phyloP scores from a whole-genome alignment of 106 monocot species.

The Xerophyta viscosa region DNA sequence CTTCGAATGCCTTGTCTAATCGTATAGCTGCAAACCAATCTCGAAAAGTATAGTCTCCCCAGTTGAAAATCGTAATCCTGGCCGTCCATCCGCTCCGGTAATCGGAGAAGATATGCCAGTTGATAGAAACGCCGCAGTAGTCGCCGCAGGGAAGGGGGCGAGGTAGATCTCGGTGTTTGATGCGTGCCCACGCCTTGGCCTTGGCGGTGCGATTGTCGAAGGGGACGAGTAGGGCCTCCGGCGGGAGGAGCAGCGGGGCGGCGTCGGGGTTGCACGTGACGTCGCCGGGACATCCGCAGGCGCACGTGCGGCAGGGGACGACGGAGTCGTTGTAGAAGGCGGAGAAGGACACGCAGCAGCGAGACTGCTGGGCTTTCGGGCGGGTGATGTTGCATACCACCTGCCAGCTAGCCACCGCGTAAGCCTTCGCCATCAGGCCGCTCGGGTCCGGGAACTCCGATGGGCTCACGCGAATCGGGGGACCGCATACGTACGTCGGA shows the following conservation, averaged over 20 bases:
- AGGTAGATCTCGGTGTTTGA: conserved; percentile 42
- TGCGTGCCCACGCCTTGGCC: conserved; percentile 61
- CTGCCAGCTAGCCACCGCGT: conserved; percentile 88
- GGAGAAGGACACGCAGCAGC: conserved; percentile 96
- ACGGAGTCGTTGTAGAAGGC: conserved; percentile 91
- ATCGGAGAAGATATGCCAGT: conserved; percentile 65
- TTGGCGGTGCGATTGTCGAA: conserved; percentile 52
- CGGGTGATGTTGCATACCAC: conserved; percentile 83
- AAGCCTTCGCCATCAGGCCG: conserved; percentile 47
- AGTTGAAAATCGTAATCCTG: conserved; percentile 73
- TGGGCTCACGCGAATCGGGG: conserved; percentile 67
- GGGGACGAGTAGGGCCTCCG: conserved; percentile 70
- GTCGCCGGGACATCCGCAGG: conserved; percentile 65
- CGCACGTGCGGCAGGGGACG: conserved; percentile 83
- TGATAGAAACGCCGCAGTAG: conserved; percentile 72
- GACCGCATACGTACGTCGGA: conserved; percentile 63
- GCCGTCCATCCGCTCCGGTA: conserved; percentile 57
- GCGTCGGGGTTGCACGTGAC: conserved; percentile 49
- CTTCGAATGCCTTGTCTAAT: conserved; percentile 16
- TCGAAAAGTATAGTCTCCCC: conserved; percentile 55
- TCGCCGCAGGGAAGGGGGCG: conserved; percentile 34
- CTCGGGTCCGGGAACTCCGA: conserved; percentile 70
- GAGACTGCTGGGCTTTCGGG: conserved; percentile 26
- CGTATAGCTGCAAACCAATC: conserved; percentile 60
- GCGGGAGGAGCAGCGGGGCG: conserved; percentile 43